Evolutionary conservation across 257 asterid genomes (phyloP), one percentile per base, ranked within the genome.

Genomic region (Solanum okadae): DNA sequence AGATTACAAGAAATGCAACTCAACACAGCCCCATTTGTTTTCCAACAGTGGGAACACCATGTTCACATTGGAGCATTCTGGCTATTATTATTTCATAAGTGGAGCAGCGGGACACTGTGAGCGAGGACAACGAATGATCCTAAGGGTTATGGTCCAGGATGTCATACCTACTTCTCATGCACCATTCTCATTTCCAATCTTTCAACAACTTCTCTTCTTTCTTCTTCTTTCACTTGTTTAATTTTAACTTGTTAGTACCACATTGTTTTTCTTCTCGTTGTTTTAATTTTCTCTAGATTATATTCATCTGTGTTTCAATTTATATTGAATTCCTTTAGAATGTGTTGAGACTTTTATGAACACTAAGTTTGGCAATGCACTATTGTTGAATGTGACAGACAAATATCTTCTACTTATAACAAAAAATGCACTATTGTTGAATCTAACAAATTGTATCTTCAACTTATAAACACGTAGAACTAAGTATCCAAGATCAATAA

Each of bases 71-170:
- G 88, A 94, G 84, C 94, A 93, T 11, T 83, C 97, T 3, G 96
- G 98, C 7, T 91, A 92, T 44, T 96, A 93, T 89, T 94, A 93
- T 89, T 96, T 96, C 94, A 92, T 94, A 22, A 93, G 97, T 68
- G 98, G 97, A 52, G 90, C 93, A 14, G 86, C 95, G 20, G 98
- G 96, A 14, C 98, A 96, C 86, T 96, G 98, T 56, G 89, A 90
- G 34, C 87, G 73, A 88, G 98, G 98, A 42, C 96, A 93, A 89
- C 84, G 87, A 2, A 90, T 96, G 96, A 91, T 93, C 83, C 92
- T 96, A 2, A 94, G 93, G 93, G 98, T 95, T 18, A 77, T 95
- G 76, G 90, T 87, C 1, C 92, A 90, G 52, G 94, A 90, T 34
- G 88, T 22, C 15, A 75, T 79, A 8, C 29, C 44, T 27, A 81